A percentile compares a stretch with the other conserved stretches of the same genome.
These are phyloP conservation scores for Iris macrosiphon DNA, from an alignment of 106 monocot genomes.

Conservation along the genomic window DNA sequence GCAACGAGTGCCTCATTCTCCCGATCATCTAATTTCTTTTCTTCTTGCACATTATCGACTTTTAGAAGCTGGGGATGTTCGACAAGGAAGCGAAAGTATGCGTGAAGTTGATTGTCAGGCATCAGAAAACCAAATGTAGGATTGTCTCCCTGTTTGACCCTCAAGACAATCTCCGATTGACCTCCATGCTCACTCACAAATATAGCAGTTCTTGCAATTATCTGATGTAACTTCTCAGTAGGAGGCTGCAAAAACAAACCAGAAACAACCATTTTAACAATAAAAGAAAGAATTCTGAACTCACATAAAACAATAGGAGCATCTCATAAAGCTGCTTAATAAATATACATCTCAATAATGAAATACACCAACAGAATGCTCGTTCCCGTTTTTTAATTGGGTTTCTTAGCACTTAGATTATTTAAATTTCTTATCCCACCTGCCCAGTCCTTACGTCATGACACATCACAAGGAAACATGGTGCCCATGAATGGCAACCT, in stretches of 20 bases:
- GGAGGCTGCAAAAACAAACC: conserved; percentile 60
- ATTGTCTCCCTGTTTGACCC: conserved; percentile 92
- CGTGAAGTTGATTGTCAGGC: conserved; percentile 91
- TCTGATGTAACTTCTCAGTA: conserved; percentile 92
- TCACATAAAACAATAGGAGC: neutral
- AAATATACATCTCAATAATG: neutral
- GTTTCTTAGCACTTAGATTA: conserved; percentile 30
- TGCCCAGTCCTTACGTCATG: conserved; percentile 75
- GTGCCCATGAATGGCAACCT: conserved; percentile 72
- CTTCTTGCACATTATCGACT: conserved; percentile 15
- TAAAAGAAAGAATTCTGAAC: neutral
- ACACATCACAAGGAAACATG: conserved; percentile 75
- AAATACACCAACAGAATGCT: conserved; percentile 4
- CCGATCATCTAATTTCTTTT: conserved; percentile 16
- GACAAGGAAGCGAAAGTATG: conserved; percentile 80
- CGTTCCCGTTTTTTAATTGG: conserved; percentile 7
- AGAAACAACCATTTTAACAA: conserved; percentile 1
- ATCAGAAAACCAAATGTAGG: conserved; percentile 98
- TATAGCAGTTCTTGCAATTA: conserved; percentile 80
- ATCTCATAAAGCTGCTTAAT: neutral
- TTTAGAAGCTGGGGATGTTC: conserved; percentile 67
- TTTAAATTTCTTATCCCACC: conserved; percentile 67
- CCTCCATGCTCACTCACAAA: conserved; percentile 88
- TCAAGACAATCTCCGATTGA: conserved; percentile 89
- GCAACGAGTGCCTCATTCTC: conserved; percentile 8